These are phyloP conservation scores for Suillus paluster DNA, from an alignment of 768 basidiomycete species.

Conservation along the genomic window DNA sequence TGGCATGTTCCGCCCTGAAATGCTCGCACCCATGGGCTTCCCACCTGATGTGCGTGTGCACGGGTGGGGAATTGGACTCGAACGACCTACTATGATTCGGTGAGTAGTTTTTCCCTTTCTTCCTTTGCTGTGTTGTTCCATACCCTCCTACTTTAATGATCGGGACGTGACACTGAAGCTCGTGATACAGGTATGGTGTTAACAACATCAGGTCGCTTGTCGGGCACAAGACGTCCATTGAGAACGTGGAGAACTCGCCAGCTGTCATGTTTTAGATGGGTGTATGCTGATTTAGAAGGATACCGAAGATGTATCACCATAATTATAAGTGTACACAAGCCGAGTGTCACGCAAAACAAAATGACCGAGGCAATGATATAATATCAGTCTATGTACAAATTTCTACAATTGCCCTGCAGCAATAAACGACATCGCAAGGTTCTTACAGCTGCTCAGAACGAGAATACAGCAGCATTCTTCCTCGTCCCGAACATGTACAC, in stretches of 20 bases:
- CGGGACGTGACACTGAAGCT: constrained; percentile 8
- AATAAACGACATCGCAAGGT: not conserved
- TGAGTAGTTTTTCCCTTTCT: constrained; percentile 38
- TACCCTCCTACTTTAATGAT: no score
- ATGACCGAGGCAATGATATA: not conserved
- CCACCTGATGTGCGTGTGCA: constrained; percentile 96
- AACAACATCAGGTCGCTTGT: constrained; percentile 96
- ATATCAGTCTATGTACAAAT: constrained; percentile 2
- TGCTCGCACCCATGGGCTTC: constrained; percentile 99
- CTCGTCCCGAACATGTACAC: constrained; percentile 86
- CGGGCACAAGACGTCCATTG: constrained; percentile 95
- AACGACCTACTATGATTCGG: constrained; percentile 99
- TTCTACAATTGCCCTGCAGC: not conserved
- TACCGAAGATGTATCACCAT: constrained; percentile 11
- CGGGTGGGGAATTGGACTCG: constrained; percentile 94
- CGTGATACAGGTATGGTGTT: constrained; percentile 79
- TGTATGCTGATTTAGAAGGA: constrained; percentile 6
- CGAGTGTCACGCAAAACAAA: constrained; percentile 3
- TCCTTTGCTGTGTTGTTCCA: not conserved
- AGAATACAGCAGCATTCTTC: constrained; percentile 86
- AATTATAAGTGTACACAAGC: not conserved
- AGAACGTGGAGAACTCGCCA: constrained; percentile 84
- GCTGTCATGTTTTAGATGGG: constrained; percentile 82
- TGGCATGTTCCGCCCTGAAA: constrained; percentile 99
- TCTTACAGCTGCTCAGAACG: constrained; percentile 57